These are phyloP conservation scores for Kwoniella newhampshirensis DNA, from an alignment of 768 basidiomycete species.

Conservation along the genomic window DNA sequence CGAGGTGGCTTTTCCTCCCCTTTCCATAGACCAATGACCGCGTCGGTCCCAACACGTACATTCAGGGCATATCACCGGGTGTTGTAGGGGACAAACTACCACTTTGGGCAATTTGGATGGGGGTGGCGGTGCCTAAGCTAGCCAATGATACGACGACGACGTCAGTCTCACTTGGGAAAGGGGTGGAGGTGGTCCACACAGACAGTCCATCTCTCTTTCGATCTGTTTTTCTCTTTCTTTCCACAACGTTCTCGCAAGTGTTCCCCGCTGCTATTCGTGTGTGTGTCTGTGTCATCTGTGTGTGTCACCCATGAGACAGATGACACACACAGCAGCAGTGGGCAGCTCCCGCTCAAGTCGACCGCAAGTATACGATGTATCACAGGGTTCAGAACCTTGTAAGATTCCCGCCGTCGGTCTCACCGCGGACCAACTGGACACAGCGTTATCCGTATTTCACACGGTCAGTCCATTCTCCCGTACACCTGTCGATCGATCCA, in stretches of 20 bases:
- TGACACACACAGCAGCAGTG: too few species aligned
- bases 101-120: neutral
- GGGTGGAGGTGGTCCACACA: conserved; percentile 8
- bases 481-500: conserved; percentile 1
- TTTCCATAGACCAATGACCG: neutral
- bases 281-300: too few species aligned
- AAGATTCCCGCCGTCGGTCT: neutral
- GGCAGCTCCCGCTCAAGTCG: too few species aligned
- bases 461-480: neutral
- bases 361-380: too few species aligned
- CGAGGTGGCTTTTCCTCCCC: too few species aligned
- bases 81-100: neutral
- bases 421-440: neutral
- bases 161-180: neutral
- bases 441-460: neutral
- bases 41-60: conserved; percentile 6
- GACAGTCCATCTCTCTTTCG: too few species aligned
- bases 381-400: neutral
- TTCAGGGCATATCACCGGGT: neutral
- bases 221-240: too few species aligned
- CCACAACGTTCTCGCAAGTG: neutral
- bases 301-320: too few species aligned
- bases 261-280: too few species aligned
- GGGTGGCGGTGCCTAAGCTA: conserved; percentile 8
- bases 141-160: conserved; percentile 3